These are phyloP conservation scores for Chaetoceros muelleri DNA, from an alignment of 108 stramenopile species.

Conservation along the genomic window DNA sequence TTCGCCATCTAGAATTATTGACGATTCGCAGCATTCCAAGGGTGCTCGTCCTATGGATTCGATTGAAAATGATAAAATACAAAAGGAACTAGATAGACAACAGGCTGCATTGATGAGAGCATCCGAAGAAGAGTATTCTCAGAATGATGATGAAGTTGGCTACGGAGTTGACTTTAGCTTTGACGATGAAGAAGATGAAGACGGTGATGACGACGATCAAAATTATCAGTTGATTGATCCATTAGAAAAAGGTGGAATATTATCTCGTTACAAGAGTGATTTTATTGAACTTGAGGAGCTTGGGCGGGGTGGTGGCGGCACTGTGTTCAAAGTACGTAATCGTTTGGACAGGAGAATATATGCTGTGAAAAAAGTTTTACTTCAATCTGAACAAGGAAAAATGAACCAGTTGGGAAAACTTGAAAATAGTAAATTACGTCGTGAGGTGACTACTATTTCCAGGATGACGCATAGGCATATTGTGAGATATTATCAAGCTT, in stretches of 20 bases:
- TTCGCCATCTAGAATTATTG: not conserved
- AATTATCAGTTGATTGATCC: slow-evolving; percentile 6
- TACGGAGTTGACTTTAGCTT: slow-evolving; percentile 11
- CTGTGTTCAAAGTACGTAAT: slow-evolving; percentile 74
- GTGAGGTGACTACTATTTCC: slow-evolving; percentile 80
- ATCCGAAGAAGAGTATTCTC: not conserved
- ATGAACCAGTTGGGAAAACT: slow-evolving; percentile 30
- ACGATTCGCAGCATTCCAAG: not conserved
- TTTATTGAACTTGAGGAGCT: slow-evolving; percentile 71
- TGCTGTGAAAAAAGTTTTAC: slow-evolving; percentile 67
- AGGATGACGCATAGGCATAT: slow-evolving; percentile 74
- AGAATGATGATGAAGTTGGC: not conserved
- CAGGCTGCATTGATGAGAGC: not conserved
- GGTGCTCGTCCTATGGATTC: not conserved
- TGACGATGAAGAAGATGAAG: slow-evolving; percentile 23
- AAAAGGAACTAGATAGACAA: not conserved
- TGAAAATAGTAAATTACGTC: slow-evolving; percentile 63
- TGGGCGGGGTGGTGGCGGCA: slow-evolving; percentile 74
- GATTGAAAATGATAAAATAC: not conserved
- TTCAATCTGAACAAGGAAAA: slow-evolving; percentile 42
- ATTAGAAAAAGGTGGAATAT: slow-evolving; percentile 2
- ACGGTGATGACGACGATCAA: slow-evolving; percentile 22
- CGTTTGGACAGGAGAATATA: slow-evolving; percentile 66
- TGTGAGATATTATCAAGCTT: slow-evolving; percentile 73
- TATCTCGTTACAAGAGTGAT: slow-evolving; percentile 57